Conservation (phyloP, 176 grass and related monocot genomes). For the Oropetium thomaeum region DNA sequence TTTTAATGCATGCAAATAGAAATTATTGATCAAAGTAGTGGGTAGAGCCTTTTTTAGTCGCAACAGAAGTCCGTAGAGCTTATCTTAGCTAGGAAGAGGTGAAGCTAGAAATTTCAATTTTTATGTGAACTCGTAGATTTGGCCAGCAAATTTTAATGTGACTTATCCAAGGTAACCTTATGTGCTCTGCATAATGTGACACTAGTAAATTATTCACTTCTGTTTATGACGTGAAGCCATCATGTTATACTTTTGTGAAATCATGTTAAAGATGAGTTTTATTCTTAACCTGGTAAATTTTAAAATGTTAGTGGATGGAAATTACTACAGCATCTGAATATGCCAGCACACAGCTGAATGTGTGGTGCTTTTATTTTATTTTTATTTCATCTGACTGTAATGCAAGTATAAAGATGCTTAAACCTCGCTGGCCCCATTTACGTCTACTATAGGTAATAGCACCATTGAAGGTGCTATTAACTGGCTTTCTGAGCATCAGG, state of each 20-base stretch:
- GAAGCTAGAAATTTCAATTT: not conserved
- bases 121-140: not conserved
- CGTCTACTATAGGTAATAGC: slow-evolving; percentile 80
- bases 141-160: not conserved
- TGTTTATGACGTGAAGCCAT: not conserved
- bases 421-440: not conserved
- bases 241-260: not conserved
- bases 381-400: slow-evolving; percentile 5
- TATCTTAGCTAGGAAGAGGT: not conserved
- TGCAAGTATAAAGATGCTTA: not conserved
- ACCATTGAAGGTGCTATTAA: slow-evolving; percentile 95
- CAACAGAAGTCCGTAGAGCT: not conserved
- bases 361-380: not conserved
- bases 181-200: not conserved
- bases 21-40: not conserved
- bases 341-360: not conserved
- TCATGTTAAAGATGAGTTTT: not conserved
- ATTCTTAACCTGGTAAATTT: not conserved
- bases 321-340: slow-evolving; percentile 2
- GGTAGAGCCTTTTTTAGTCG: too few species aligned
- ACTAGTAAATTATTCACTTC: not conserved
- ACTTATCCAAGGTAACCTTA: not conserved
- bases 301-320: not conserved
- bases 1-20: not conserved
- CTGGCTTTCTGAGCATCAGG: slow-evolving; percentile 96